phyloP scores from a whole-genome alignment of 352 stramenopile genomes.

The Globisporangium radiosum region DNA sequence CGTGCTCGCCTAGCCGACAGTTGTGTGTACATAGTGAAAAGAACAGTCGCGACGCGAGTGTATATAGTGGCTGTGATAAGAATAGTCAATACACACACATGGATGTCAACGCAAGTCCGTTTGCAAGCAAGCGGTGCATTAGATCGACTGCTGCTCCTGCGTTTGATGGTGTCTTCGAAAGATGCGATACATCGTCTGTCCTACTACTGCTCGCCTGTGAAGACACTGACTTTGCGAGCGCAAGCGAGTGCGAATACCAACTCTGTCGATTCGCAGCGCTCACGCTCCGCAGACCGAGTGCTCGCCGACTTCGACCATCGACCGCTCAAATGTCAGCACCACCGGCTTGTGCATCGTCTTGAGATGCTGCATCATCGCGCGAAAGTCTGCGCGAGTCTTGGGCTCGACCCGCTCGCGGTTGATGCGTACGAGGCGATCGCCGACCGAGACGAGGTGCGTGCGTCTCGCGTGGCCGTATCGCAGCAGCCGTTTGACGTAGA shows the following conservation, averaged over 20 bases:
- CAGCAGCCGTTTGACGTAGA: slow-evolving; percentile 38
- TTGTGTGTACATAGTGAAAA: background rate
- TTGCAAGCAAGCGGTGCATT: too few species aligned
- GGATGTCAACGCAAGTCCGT: too few species aligned
- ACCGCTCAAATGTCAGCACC: slow-evolving; percentile 32
- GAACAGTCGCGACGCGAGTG: background rate
- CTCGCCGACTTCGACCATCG: background rate
- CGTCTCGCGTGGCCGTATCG: slow-evolving; percentile 20
- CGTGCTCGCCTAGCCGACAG: too few species aligned
- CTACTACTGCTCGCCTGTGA: too few species aligned
- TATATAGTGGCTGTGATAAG: background rate
- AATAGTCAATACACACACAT: too few species aligned
- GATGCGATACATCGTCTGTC: too few species aligned
- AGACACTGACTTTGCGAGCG: too few species aligned
- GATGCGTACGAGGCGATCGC: slow-evolving; percentile 33
- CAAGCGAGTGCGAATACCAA: too few species aligned
- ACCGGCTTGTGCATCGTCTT: slow-evolving; percentile 24
- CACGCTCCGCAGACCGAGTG: too few species aligned
- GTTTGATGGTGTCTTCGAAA: too few species aligned
- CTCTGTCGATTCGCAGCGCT: too few species aligned
- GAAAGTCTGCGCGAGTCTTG: slow-evolving; percentile 21
- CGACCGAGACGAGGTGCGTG: slow-evolving; percentile 27
- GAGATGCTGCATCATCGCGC: slow-evolving; percentile 29
- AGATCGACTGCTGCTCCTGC: too few species aligned
- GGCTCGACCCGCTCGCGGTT: slow-evolving; percentile 25